Percentiles rank a stretch among this genome's conserved stretches.
Conservation (phyloP, 2,329 filamentous ascomycete species). For the Aspergillus ruber region DNA sequence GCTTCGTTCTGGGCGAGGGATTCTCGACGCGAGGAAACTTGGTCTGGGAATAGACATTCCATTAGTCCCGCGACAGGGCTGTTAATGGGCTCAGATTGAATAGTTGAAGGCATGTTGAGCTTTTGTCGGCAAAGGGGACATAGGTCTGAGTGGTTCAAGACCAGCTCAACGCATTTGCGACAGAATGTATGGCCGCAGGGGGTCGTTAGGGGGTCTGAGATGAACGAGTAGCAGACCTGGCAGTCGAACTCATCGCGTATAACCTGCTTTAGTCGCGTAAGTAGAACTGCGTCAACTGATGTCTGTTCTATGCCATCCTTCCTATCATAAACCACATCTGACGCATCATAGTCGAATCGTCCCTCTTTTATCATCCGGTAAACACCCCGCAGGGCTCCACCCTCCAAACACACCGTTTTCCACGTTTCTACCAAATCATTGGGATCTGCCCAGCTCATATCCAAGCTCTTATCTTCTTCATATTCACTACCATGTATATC, state of each 20-base stretch:
- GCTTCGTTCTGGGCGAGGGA: constrained; percentile 53
- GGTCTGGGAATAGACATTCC: constrained; percentile 61
- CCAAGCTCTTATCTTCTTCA: constrained; percentile 28
- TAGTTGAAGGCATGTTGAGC: constrained; percentile 49
- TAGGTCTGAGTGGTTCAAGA: constrained; percentile 67
- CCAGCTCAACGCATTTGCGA: constrained; percentile 66
- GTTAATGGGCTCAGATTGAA: constrained; percentile 53
- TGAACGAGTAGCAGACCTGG: constrained; percentile 76
- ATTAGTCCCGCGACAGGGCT: constrained; percentile 57
- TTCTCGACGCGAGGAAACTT: constrained; percentile 52
- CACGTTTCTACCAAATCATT: constrained; percentile 3
- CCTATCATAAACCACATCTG: constrained; percentile 48
- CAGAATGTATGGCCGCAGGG: constrained; percentile 88
- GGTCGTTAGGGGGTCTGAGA: constrained; percentile 76
- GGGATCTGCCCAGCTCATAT: constrained; percentile 19
- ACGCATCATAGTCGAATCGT: constrained; percentile 47
- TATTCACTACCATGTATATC: neutral
- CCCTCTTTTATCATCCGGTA: constrained; percentile 61
- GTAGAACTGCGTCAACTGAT: constrained; percentile 6
- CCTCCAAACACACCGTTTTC: constrained; percentile 5
- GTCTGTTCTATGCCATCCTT: constrained; percentile 17
- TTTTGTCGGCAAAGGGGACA: constrained; percentile 74
- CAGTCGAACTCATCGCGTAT: constrained; percentile 72
- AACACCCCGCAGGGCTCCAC: constrained; percentile 51
- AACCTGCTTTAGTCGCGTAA: constrained; percentile 55